These are phyloP conservation scores for Claviceps fusiformis DNA, from an alignment of 2,329 filamentous ascomycete species.

Conservation along the genomic window DNA sequence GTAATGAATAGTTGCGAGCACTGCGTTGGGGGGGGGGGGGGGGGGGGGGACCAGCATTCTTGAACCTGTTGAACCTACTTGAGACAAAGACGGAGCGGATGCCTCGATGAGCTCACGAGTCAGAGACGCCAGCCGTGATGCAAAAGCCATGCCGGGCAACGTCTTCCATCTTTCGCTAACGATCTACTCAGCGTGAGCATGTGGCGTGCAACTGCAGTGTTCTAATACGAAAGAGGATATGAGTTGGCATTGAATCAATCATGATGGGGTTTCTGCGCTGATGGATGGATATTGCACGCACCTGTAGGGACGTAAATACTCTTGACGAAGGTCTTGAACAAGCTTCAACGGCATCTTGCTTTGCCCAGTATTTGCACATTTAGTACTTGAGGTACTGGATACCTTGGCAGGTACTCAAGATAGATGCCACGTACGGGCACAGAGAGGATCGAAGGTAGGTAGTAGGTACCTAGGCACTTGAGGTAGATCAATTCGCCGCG, in stretches of 20 bases:
- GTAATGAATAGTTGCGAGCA: background rate
- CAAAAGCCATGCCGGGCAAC: constrained; percentile 50
- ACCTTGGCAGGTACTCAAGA: too few relatives aligned
- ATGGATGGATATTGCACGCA: background rate
- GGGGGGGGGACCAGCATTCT: background rate
- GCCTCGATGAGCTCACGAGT: constrained; percentile 58
- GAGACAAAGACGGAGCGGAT: constrained; percentile 39
- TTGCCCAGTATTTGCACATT: too few relatives aligned
- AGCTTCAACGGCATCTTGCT: too few relatives aligned
- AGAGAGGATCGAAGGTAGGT: too few relatives aligned
- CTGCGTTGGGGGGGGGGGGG: background rate
- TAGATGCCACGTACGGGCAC: too few relatives aligned
- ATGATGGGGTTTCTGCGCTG: background rate
- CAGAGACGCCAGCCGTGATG: constrained; percentile 48
- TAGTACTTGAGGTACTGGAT: too few relatives aligned
- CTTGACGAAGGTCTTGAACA: too few relatives aligned
- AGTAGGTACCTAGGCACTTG: too few relatives aligned
- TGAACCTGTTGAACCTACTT: constrained; percentile 26
- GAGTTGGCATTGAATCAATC: background rate
- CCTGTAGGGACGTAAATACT: too few relatives aligned
- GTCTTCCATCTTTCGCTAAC: constrained; percentile 3
- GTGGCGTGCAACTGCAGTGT: background rate
- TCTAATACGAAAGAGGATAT: background rate
- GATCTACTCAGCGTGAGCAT: background rate
- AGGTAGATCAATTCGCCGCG: too few relatives aligned